A percentile compares a stretch with the other conserved stretches of the same genome.
Conservation (phyloP, 2,329 filamentous ascomycete species). For the Trichophyton schoenleinii region DNA sequence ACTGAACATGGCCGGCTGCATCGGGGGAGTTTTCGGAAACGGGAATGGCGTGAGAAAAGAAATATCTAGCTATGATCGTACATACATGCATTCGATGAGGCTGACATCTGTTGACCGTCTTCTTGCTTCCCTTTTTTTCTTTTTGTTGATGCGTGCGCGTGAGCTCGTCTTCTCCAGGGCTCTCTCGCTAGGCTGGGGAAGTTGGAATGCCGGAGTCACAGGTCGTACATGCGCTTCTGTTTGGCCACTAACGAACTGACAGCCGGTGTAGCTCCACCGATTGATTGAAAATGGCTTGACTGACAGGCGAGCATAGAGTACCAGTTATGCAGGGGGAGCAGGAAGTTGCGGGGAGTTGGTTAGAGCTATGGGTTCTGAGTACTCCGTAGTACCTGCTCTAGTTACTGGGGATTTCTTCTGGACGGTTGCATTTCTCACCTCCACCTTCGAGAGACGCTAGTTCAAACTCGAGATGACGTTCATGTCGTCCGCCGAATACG, state of each 20-base stretch:
- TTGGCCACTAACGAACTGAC: not conserved
- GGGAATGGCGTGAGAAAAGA: not conserved
- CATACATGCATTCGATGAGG: not conserved
- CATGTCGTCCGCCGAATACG: not conserved
- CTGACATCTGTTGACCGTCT: conserved; percentile 1
- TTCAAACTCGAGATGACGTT: not conserved
- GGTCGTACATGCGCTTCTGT: not conserved
- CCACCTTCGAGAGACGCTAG: not conserved
- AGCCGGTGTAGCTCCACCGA: not conserved
- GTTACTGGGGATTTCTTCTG: not conserved
- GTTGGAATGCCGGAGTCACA: not conserved
- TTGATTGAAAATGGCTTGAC: not conserved
- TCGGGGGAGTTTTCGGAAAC: not conserved
- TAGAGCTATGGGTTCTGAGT: not conserved
- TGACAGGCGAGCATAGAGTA: not conserved
- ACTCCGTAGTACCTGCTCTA: not conserved
- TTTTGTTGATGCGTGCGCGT: not conserved
- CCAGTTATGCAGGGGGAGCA: not conserved
- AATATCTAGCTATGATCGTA: not conserved
- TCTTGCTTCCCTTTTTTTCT: not conserved
- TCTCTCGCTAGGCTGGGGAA: not conserved
- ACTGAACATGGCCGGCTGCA: not conserved
- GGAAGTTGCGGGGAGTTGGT: not conserved
- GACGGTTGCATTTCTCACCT: not conserved
- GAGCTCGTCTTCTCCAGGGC: not conserved